Evolutionary conservation across 495 filamentous ascomycete genomes (phyloP).

Genomic region (Pseudevernia furfuracea): DNA sequence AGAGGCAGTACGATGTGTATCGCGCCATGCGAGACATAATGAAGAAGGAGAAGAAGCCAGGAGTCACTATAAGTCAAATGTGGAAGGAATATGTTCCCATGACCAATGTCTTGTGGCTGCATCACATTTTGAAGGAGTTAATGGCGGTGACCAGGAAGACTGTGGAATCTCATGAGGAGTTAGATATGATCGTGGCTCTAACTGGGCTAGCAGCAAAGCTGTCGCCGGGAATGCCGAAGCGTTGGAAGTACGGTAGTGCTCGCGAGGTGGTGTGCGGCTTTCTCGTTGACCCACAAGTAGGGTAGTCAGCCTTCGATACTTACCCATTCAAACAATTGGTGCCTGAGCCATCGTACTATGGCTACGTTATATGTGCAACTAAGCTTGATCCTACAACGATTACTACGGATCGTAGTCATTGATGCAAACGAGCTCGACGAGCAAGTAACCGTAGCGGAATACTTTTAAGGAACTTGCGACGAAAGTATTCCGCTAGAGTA

Average conservation of each 20-base stretch:
- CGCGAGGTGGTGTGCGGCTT: neutral
- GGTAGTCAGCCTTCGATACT: neutral
- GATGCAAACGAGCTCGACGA: neutral
- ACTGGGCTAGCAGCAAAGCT: neutral
- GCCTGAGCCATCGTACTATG: neutral
- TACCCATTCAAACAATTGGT: neutral
- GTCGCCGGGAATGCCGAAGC: neutral
- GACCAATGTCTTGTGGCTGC: conserved; percentile 47
- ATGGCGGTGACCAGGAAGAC: conserved; percentile 22
- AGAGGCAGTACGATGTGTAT: conserved; percentile 24
- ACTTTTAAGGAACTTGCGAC: too few relatives aligned
- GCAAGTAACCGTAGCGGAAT: too few relatives aligned
- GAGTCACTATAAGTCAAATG: neutral
- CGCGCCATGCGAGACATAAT: conserved; percentile 30
- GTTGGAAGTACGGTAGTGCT: neutral
- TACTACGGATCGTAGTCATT: neutral
- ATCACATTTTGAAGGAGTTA: conserved; percentile 42
- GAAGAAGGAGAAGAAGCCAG: conserved; percentile 26
- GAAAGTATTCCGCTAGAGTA: too few relatives aligned
- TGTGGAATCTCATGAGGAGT: neutral
- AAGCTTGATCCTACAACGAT: too few relatives aligned
- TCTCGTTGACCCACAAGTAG: neutral
- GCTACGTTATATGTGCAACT: too few relatives aligned
- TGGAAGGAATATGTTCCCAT: conserved; percentile 42
- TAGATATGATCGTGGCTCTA: neutral